Base-by-base conservation (phyloP, 176 grass and related monocot genomes). In the Aegilops bicornis region DNA sequence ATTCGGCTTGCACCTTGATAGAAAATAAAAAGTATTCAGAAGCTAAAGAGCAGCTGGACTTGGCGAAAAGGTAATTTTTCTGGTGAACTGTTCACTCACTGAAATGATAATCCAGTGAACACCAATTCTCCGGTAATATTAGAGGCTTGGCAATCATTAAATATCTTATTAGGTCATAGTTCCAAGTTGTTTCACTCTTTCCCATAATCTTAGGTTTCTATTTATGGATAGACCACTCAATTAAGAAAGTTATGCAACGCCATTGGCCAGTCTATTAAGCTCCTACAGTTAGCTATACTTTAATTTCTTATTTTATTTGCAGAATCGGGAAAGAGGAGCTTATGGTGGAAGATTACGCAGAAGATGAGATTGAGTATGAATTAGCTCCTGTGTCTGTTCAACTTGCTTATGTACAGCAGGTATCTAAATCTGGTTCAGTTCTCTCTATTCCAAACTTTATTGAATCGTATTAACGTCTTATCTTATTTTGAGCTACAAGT, bases 281-380 rank as follows among this genome's bases (percentile, higher is more conserved):
- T 13, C 29, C 59, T 76, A 76, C 8, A 54, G 3, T 33, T 47
- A 25, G 70, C 40, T 85, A 35, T 16, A 79, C 69, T 79, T 22
- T 73, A 83, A 42, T 73, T 31, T 35, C 77, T 67, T 72, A 42
- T 73, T 69, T 68, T 42, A 63, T 74, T 7, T 86, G 33, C 79
- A 98, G 96, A 94, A 92, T 98, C 31, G 90, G 92, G n/a, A 84
- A 94, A 85, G 96, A 98, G 81, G 88, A 90, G 63, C 86, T 96
- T 81, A 90, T 98, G 96, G 84, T 86, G 27, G 93, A 98, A 79
- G 93, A 98, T 33, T 88, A 83, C 63, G 84, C 69, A 14, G 90
- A 96, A 63, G 88, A 92, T 45, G 92, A 91, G 19, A 96, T 94
- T 88, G 92, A 98, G 80, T 79, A 64, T 52, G 93, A 98, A 70